Evolutionary conservation across 1,139 yeast genomes (phyloP), one percentile per base, ranked within the genome.

Genomic region (Blastobotrys buckinghamii): DNA sequence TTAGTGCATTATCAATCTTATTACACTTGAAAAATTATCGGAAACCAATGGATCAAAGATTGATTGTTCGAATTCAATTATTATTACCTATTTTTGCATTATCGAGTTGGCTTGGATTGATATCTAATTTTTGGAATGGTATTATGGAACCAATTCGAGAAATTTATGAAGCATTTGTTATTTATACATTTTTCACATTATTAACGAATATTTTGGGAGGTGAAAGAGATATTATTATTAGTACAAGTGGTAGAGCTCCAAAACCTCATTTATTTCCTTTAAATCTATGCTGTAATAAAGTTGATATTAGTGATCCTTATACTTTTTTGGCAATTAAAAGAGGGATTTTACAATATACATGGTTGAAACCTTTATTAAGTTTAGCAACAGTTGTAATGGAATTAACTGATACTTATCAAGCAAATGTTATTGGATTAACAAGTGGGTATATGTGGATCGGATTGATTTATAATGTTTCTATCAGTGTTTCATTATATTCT

Each of bases 111-210:
- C 70, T 79, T 64, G 70, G 78, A 73, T 64, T 84, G 47, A 63
- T 75, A 42, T 68, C 77, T 53, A 74, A 75, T 47, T 54, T 65
- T 10, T 65, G 73, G 20, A 74, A 78, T 32, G 68, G 69, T 45
- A 62, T 83, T 22, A 59, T 90, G 10, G 95, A 84, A 55, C 96
- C 97, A 0, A 59, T 85, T 1, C 73, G 95, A 48, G 98, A 92
- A 62, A 80, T 90, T 1, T 92, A 92, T 65, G 99, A 94, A 66
- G 96, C 97, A 0, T 87, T 94, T 67, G 97, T 90, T 40, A 86
- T 92, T 39, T 94, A 92, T 65, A 89, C 97, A 2, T 92, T 92
- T 65, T 90, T 87, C 69, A 78, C 92, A 22, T 72, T 90, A 36
- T 71, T 94, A 49, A 88, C 95, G 1, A 79, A 82, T 53, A 77